phyloP scores from a whole-genome alignment of 371 early-diverging fungal genomes.

The Mucor plumbeus region DNA sequence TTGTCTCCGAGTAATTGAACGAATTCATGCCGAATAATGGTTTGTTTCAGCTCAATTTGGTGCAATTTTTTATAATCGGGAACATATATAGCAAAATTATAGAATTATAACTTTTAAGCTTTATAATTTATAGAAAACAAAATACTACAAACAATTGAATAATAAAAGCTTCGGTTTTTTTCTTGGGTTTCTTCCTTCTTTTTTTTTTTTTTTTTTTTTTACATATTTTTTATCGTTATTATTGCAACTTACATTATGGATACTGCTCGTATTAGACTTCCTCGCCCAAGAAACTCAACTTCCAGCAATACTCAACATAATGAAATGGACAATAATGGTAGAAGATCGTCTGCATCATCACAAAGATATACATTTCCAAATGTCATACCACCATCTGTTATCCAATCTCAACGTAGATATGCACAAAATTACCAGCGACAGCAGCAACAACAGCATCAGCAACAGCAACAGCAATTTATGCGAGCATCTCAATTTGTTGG shows the following conservation, averaged over 20 bases:
- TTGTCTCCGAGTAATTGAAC: constrained; percentile 3
- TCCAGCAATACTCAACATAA: not conserved
- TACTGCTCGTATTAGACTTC: constrained; percentile 20
- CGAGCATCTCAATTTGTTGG: constrained; percentile 1
- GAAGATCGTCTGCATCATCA: constrained; percentile 13
- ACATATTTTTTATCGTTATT: not conserved
- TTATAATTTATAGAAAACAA: not conserved
- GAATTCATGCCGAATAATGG: not conserved
- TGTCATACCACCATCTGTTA: constrained; percentile 23
- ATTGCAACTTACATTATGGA: constrained; percentile 16
- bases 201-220: constrained; percentile 5
- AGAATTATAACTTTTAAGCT: not conserved
- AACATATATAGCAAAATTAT: not conserved
- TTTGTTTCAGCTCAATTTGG: not conserved
- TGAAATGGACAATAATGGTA: not conserved
- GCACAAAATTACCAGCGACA: constrained; percentile 5
- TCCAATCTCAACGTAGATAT: constrained; percentile 24
- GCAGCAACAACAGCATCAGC: constrained; percentile 11
- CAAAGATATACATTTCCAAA: constrained; percentile 23
- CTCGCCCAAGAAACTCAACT: constrained; percentile 22
- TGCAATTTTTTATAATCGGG: not conserved
- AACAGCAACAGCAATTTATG: constrained; percentile 12
- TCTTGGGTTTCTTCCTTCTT: no score
- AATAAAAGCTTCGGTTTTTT: constrained; percentile 1
- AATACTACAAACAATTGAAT: not conserved